phyloP scores from a whole-genome alignment of 805 yeast species.

The Jamesozyma hellenica region DNA sequence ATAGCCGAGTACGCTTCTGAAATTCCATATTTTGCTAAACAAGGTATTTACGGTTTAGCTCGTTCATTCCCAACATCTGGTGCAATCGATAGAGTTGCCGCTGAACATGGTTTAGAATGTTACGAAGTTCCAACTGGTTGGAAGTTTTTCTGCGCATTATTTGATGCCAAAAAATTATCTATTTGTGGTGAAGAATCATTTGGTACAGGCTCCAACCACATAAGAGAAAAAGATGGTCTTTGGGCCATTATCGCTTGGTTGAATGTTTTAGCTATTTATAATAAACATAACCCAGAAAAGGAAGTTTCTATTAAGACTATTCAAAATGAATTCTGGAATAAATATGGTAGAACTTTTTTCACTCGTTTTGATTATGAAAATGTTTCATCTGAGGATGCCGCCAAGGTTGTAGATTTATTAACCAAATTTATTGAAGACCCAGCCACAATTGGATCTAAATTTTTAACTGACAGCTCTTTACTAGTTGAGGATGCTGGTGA shows the following conservation, averaged over 20 bases:
- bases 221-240: slow-evolving; percentile 93
- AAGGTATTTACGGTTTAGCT: slow-evolving; percentile 87
- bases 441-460: slow-evolving; percentile 41
- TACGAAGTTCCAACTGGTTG: slow-evolving; percentile 99
- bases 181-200: slow-evolving; percentile 98
- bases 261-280: slow-evolving; percentile 82
- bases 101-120: slow-evolving; percentile 55
- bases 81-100: slow-evolving; percentile 87
- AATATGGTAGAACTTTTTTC: slow-evolving; percentile 93
- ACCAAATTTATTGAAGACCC: slow-evolving; percentile 31
- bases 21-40: slow-evolving; percentile 83
- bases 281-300: slow-evolving; percentile 45
- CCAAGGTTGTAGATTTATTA: slow-evolving; percentile 49
- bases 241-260: slow-evolving; percentile 99
- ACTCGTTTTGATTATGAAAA: slow-evolving; percentile 92
- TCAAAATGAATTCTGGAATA: slow-evolving; percentile 78
- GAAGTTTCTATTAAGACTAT: slow-evolving; percentile 66
- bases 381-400: slow-evolving; percentile 67
- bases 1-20: slow-evolving; percentile 86
- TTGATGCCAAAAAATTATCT: slow-evolving; percentile 85
- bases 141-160: slow-evolving; percentile 94
- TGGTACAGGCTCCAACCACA: slow-evolving; percentile 96
- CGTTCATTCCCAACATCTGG: slow-evolving; percentile 96
- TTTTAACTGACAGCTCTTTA: slow-evolving; percentile 37
- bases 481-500: slow-evolving; percentile 70